A percentile compares a stretch with the other conserved stretches of the same genome.
These are phyloP conservation scores for Termitomyces sp. DNA, from an alignment of 768 basidiomycete genomes.

Conservation along the genomic window DNA sequence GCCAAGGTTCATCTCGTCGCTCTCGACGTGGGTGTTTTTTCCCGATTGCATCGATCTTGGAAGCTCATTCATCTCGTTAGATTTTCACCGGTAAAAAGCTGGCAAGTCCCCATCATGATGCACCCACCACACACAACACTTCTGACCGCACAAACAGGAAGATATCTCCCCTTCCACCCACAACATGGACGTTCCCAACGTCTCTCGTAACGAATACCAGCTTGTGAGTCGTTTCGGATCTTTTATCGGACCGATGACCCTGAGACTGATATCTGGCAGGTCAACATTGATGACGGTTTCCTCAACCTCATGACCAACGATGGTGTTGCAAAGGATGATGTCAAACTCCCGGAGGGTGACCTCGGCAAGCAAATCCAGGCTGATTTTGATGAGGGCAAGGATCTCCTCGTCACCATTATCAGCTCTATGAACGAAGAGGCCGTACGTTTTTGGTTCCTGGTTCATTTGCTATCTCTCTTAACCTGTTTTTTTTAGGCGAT, in stretches of 20 bases:
- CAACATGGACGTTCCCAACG: conserved; percentile 99
- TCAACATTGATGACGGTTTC: conserved; percentile 91
- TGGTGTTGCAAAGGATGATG: conserved; percentile 86
- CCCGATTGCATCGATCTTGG: background rate
- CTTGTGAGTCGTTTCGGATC: conserved; percentile 50
- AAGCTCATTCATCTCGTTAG: conserved; percentile 35
- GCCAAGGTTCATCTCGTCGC: conserved; percentile 98
- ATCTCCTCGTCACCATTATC: conserved; percentile 82
- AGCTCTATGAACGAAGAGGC: conserved; percentile 92
- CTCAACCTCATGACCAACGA: conserved; percentile 90
- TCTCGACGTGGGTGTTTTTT: conserved; percentile 73
- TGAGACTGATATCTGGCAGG: conserved; percentile 31
- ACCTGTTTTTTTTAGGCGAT: conserved; percentile 48
- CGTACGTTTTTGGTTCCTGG: conserved; percentile 29
- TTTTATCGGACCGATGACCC: conserved; percentile 7
- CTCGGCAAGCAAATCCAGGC: conserved; percentile 67
- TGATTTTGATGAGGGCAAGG: conserved; percentile 84
- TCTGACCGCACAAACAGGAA: conserved; percentile 49
- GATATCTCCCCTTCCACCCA: conserved; percentile 96
- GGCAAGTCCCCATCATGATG: conserved; percentile 44
- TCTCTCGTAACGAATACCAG: conserved; percentile 84
- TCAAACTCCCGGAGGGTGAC: conserved; percentile 85
- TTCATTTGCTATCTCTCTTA: background rate
- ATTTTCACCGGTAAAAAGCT: conserved; percentile 99
- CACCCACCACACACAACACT: background rate